Percentiles rank a stretch among this genome's conserved stretches.
These are phyloP conservation scores for Pseudocercospora eumusae DNA, from an alignment of 2,329 filamentous ascomycete species.

Conservation along the genomic window DNA sequence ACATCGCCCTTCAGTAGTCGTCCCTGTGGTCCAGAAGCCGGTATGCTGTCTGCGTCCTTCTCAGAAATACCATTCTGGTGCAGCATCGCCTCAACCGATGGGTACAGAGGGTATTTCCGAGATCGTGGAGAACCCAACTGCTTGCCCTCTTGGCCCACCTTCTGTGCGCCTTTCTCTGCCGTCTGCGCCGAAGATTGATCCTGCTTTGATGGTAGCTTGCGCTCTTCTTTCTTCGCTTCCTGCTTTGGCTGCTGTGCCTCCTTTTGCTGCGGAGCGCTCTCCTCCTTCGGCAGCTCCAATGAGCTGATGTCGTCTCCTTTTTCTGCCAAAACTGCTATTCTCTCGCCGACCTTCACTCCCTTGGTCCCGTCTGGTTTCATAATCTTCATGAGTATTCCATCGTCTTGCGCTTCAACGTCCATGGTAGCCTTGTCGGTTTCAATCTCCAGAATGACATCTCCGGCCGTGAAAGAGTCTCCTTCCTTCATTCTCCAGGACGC, in stretches of 20 bases:
- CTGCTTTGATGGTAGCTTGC: constrained; percentile 15
- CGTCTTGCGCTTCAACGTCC: constrained; percentile 91
- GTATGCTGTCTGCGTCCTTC: constrained; percentile 77
- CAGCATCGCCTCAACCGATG: constrained; percentile 80
- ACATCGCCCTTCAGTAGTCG: constrained; percentile 94
- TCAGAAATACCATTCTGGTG: constrained; percentile 75
- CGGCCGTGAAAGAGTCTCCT: constrained; percentile 77
- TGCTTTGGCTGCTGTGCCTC: constrained; percentile 21
- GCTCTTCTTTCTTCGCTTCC: constrained; percentile 21
- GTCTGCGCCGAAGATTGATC: constrained; percentile 18
- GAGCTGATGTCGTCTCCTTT: constrained; percentile 73
- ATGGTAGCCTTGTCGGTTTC: constrained; percentile 94
- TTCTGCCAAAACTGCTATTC: constrained; percentile 83
- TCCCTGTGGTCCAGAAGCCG: constrained; percentile 81
- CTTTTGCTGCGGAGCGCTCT: constrained; percentile 38
- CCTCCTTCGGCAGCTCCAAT: constrained; percentile 74
- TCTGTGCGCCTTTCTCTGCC: constrained; percentile 15
- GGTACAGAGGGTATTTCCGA: constrained; percentile 72
- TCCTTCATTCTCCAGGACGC: constrained; percentile 83
- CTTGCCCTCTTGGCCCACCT: constrained; percentile 23
- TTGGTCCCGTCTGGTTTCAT: constrained; percentile 72
- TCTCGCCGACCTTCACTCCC: constrained; percentile 71
- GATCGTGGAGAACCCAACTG: constrained; percentile 55
- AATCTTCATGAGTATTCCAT: constrained; percentile 84
- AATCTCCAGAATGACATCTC: constrained; percentile 86